These are phyloP conservation scores for Diaporthe vaccinii DNA, from an alignment of 2,329 filamentous ascomycete genomes.

Conservation along the genomic window DNA sequence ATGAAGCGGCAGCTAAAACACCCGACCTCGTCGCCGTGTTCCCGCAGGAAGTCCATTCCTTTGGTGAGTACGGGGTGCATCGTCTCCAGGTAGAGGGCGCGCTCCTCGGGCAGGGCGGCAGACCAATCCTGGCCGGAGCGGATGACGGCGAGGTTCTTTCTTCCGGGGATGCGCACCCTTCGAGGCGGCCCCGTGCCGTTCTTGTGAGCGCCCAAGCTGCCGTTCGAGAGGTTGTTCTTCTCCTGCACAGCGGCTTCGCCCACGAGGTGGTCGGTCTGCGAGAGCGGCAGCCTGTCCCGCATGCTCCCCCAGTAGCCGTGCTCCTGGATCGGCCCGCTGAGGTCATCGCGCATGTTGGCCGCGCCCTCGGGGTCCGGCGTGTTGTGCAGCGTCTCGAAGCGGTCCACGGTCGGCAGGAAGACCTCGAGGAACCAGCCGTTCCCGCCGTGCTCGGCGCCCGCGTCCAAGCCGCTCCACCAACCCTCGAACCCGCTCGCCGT, in stretches of 20 bases:
- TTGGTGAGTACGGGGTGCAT: constrained; percentile 59
- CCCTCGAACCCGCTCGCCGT: constrained; percentile 51
- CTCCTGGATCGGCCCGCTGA: constrained; percentile 55
- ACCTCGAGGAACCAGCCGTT: constrained; percentile 60
- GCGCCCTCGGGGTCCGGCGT: constrained; percentile 55
- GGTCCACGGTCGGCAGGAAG: constrained; percentile 56
- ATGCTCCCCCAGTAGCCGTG: constrained; percentile 63
- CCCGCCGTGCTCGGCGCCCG: constrained; percentile 33
- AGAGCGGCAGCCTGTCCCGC: constrained; percentile 56
- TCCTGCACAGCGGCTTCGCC: constrained; percentile 43
- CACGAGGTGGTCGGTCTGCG: constrained; percentile 53
- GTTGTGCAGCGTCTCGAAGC: constrained; percentile 59
- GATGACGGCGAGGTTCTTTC: constrained; percentile 58
- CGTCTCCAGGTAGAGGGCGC: constrained; percentile 57
- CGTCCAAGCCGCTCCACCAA: constrained; percentile 54
- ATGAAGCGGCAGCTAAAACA: constrained; percentile 60
- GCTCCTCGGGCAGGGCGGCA: constrained; percentile 54
- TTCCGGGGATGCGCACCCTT: constrained; percentile 52
- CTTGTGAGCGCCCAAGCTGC: neutral
- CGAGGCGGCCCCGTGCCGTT: neutral
- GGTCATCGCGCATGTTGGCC: constrained; percentile 54
- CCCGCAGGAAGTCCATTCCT: constrained; percentile 60
- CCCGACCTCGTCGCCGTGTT: constrained; percentile 57
- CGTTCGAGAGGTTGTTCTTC: neutral
- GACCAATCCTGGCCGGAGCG: constrained; percentile 62